A percentile compares a stretch with the other conserved stretches of the same genome.
Evolutionary conservation across 2,329 filamentous ascomycete genomes (phyloP).

Genomic region (Aspergillus sojae): DNA sequence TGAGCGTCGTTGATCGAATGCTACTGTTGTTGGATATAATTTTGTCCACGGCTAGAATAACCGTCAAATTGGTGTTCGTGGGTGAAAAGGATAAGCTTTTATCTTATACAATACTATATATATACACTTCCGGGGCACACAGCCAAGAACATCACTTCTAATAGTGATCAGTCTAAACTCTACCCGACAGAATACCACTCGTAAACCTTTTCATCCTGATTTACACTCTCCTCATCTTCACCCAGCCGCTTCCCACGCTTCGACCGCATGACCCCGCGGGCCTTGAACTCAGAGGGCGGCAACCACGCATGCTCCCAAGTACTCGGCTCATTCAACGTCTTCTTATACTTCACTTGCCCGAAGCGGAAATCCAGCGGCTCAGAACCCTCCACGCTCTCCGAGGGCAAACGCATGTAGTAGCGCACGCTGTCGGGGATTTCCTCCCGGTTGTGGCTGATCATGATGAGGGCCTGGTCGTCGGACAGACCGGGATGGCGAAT

Average conservation of each 20-base stretch:
- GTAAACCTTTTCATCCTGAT: slow-evolving; percentile 13
- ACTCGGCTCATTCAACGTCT: slow-evolving; percentile 23
- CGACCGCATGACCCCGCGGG: slow-evolving; percentile 7
- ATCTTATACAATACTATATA: neutral
- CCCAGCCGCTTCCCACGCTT: neutral
- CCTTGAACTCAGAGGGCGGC: slow-evolving; percentile 17
- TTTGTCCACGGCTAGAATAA: neutral
- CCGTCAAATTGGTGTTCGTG: neutral
- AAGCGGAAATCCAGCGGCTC: slow-evolving; percentile 35
- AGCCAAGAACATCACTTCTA: neutral
- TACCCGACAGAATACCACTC: slow-evolving; percentile 20
- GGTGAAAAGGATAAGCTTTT: neutral
- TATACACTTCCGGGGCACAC: no score
- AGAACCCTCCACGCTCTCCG: slow-evolving; percentile 23
- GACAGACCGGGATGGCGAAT: slow-evolving; percentile 58
- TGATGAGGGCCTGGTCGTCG: slow-evolving; percentile 78
- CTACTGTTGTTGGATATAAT: neutral
- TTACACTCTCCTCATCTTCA: neutral
- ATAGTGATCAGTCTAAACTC: neutral
- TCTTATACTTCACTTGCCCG: slow-evolving; percentile 27
- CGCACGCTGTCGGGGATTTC: slow-evolving; percentile 84
- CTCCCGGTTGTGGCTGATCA: slow-evolving; percentile 86
- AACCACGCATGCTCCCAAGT: slow-evolving; percentile 37
- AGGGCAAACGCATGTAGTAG: slow-evolving; percentile 82
- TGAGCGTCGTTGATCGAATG: slow-evolving; percentile 6